Evolutionary conservation across 164 flowering plant species (phyloP).

Genomic region (Annona cherimola): DNA sequence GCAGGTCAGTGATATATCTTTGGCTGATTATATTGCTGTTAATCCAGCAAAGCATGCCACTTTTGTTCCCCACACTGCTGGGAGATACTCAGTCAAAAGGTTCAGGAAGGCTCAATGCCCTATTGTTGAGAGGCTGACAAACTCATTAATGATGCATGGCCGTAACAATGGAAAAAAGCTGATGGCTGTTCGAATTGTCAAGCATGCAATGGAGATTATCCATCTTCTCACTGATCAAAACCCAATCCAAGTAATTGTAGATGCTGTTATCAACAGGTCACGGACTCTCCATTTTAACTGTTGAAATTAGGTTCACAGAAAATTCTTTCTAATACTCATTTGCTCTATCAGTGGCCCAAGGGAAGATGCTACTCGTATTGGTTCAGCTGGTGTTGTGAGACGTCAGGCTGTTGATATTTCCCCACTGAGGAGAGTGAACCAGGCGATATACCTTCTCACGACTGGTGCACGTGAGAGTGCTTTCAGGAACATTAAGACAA

Average conservation of each 20-base stretch:
- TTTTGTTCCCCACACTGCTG: constrained; percentile 30
- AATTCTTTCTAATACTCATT: not conserved
- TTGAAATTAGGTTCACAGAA: not conserved
- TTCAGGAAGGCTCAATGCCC: constrained; percentile 36
- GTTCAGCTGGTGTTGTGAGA: constrained; percentile 34
- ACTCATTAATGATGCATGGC: constrained; percentile 39
- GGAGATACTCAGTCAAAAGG: constrained; percentile 30
- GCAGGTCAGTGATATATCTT: constrained; percentile 28
- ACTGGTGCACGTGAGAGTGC: constrained; percentile 33
- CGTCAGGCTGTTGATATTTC: constrained; percentile 35
- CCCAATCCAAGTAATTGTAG: constrained; percentile 35
- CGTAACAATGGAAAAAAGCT: constrained; percentile 36
- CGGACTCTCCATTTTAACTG: not conserved
- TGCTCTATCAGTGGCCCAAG: constrained; percentile 24
- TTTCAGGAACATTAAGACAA: constrained; percentile 28
- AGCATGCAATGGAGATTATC: constrained; percentile 37
- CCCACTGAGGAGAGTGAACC: constrained; percentile 29
- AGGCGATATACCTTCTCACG: constrained; percentile 28
- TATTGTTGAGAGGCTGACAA: constrained; percentile 34
- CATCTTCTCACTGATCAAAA: constrained; percentile 31
- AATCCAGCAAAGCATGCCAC: constrained; percentile 27
- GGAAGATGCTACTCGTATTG: constrained; percentile 31
- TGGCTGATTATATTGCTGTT: constrained; percentile 25
- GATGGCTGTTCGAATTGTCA: constrained; percentile 34
- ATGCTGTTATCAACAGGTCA: constrained; percentile 36